These are phyloP conservation scores for Tylopilus balloui DNA, from an alignment of 768 basidiomycete species.

Conservation along the genomic window DNA sequence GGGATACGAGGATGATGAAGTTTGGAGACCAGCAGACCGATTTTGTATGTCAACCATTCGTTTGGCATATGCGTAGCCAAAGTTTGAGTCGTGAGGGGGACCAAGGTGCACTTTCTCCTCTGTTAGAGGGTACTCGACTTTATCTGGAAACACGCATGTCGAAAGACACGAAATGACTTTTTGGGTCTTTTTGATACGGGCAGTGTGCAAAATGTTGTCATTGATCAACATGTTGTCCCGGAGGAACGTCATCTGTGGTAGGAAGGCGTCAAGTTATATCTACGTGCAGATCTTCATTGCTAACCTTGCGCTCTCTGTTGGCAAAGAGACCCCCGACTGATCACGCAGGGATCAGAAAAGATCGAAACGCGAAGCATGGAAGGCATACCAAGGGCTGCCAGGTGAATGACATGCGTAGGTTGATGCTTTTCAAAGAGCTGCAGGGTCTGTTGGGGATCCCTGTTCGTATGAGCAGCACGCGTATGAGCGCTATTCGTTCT, in stretches of 20 bases:
- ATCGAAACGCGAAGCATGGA: not conserved
- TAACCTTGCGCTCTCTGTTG: slow-evolving; percentile 91
- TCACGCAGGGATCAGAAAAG: slow-evolving; percentile 4
- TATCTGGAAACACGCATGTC: slow-evolving; percentile 96
- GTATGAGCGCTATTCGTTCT: not conserved
- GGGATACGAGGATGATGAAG: not conserved
- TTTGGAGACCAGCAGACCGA: slow-evolving; percentile 50
- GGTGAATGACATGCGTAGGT: slow-evolving; percentile 95
- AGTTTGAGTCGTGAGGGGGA: slow-evolving; percentile 91
- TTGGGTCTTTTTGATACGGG: slow-evolving; percentile 56
- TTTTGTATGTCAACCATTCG: slow-evolving; percentile 94
- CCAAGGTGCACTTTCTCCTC: slow-evolving; percentile 91
- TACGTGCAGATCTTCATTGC: slow-evolving; percentile 1
- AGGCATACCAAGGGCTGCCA: slow-evolving; percentile 81
- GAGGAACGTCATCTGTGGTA: slow-evolving; percentile 73
- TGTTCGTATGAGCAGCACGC: slow-evolving; percentile 26
- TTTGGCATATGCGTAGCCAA: slow-evolving; percentile 95
- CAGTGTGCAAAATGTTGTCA: slow-evolving; percentile 81
- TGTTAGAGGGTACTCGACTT: slow-evolving; percentile 88
- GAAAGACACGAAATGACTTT: slow-evolving; percentile 95
- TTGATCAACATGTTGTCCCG: slow-evolving; percentile 95
- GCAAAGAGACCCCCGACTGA: slow-evolving; percentile 91
- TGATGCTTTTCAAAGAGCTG: slow-evolving; percentile 85
- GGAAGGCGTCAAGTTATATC: not conserved
- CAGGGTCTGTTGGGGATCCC: slow-evolving; percentile 65